Percentiles rank a stretch among this genome's conserved stretches.
Conservation (phyloP, 805 yeast genomes). For the Tetrapisispora iriomotensis region DNA sequence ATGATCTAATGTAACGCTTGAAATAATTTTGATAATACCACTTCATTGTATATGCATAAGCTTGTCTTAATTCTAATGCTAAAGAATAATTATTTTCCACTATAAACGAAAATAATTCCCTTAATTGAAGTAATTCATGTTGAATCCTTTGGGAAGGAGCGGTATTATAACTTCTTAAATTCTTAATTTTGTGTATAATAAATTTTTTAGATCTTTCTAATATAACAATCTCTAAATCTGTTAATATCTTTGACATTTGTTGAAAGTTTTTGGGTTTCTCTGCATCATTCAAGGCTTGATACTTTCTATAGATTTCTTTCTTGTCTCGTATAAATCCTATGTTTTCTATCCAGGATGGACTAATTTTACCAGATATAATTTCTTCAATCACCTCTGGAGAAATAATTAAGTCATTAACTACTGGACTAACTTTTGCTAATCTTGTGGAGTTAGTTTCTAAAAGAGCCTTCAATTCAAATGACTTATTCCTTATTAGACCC, state of each 20-base stretch:
- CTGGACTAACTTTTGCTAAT: constrained; percentile 52
- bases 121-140: constrained; percentile 49
- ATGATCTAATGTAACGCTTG: constrained; percentile 61
- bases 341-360: constrained; percentile 55
- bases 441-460: constrained; percentile 39
- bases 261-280: constrained; percentile 23
- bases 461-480: constrained; percentile 38
- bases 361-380: constrained; percentile 48
- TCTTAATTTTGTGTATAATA: constrained; percentile 53
- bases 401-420: constrained; percentile 64
- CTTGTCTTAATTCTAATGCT: constrained; percentile 64
- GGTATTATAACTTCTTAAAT: constrained; percentile 50
- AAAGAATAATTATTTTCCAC: constrained; percentile 45
- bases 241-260: constrained; percentile 25
- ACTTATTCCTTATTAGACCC: constrained; percentile 47
- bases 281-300: constrained; percentile 10
- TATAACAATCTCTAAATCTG: constrained; percentile 48
- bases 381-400: constrained; percentile 62
- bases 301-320: constrained; percentile 40
- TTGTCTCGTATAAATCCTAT: constrained; percentile 50
- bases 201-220: constrained; percentile 69
- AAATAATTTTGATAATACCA: constrained; percentile 87
- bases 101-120: constrained; percentile 52
- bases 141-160: constrained; percentile 70
- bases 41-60: constrained; percentile 78